Conservation (phyloP, 2,329 filamentous ascomycete genomes). For the Beauveria brongniartii region DNA sequence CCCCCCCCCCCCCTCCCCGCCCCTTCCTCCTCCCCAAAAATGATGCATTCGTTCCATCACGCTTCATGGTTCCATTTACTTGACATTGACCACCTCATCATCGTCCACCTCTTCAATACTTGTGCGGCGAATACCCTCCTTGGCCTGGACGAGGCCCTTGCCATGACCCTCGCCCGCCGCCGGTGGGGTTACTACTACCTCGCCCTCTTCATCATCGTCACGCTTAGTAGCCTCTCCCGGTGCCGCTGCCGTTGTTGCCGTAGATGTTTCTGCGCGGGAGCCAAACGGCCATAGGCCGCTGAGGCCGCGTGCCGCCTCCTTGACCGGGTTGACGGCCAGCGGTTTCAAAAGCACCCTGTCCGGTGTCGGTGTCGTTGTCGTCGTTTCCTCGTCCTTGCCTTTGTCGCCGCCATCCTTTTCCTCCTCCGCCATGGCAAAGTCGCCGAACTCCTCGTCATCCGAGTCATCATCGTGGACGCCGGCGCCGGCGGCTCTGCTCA, state of each 20-base stretch:
- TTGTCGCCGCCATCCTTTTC: conserved; percentile 21
- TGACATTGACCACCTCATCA: conserved; percentile 31
- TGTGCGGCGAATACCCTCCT: conserved; percentile 45
- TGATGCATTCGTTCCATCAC: background rate
- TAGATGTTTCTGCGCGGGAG: conserved; percentile 24
- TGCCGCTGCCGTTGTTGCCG: conserved; percentile 31
- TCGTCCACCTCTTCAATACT: conserved; percentile 53
- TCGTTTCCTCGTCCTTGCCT: background rate
- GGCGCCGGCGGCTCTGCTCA: conserved; percentile 29
- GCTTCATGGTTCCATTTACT: background rate
- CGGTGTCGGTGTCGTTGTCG: conserved; percentile 12
- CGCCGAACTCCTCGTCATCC: conserved; percentile 58
- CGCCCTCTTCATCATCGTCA: conserved; percentile 18
- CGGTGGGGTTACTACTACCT: conserved; percentile 12
- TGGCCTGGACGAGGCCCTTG: conserved; percentile 39
- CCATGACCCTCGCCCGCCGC: conserved; percentile 21
- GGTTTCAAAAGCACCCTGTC: conserved; percentile 46
- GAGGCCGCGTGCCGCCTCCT: conserved; percentile 32
- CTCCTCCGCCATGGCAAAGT: conserved; percentile 58
- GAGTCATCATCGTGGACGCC: conserved; percentile 30
- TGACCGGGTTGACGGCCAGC: conserved; percentile 43
- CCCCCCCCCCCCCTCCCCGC: background rate
- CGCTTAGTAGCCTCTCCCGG: conserved; percentile 25
- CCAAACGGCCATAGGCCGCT: conserved; percentile 53
- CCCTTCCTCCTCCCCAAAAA: background rate